phyloP scores from a whole-genome alignment of 1,139 yeast species.

The Sugiyamaella neomexicana region DNA sequence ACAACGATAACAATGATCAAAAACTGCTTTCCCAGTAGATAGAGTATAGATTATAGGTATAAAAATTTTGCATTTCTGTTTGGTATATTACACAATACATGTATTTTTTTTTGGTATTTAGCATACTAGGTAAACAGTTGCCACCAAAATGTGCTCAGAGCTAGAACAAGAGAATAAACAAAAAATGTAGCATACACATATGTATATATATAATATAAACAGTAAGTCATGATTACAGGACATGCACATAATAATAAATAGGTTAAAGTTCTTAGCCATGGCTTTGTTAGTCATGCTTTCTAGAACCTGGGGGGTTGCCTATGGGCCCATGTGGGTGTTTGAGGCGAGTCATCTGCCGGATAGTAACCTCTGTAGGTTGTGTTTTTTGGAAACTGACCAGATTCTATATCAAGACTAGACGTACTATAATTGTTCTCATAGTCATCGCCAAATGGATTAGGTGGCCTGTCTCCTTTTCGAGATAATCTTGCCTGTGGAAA shows the following conservation, averaged over 20 bases:
- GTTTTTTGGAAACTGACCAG: slow-evolving; percentile 22
- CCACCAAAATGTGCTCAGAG: background rate
- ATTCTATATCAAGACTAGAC: slow-evolving; percentile 15
- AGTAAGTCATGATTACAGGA: background rate
- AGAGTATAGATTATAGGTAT: too few relatives aligned
- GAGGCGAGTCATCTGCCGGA: slow-evolving; percentile 23
- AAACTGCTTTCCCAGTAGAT: background rate
- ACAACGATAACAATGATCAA: background rate
- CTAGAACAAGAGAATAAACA: background rate
- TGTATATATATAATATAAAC: background rate
- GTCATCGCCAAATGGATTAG: slow-evolving; percentile 18
- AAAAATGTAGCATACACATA: background rate
- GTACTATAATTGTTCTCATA: slow-evolving; percentile 18
- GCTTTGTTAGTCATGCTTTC: slow-evolving; percentile 2
- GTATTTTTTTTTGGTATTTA: background rate
- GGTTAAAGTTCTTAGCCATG: slow-evolving; percentile 1
- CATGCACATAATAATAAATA: slow-evolving; percentile 2
- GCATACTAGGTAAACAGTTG: background rate
- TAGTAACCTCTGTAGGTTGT: slow-evolving; percentile 27
- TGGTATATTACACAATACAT: background rate
- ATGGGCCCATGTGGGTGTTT: slow-evolving; percentile 10
- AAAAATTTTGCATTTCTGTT: slow-evolving; percentile 1
- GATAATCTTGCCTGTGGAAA: slow-evolving; percentile 32
- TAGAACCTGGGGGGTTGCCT: slow-evolving; percentile 18
- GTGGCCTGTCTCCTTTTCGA: slow-evolving; percentile 20